Conservation (phyloP, 352 stramenopile species). For the Globisporangium nagaii region DNA sequence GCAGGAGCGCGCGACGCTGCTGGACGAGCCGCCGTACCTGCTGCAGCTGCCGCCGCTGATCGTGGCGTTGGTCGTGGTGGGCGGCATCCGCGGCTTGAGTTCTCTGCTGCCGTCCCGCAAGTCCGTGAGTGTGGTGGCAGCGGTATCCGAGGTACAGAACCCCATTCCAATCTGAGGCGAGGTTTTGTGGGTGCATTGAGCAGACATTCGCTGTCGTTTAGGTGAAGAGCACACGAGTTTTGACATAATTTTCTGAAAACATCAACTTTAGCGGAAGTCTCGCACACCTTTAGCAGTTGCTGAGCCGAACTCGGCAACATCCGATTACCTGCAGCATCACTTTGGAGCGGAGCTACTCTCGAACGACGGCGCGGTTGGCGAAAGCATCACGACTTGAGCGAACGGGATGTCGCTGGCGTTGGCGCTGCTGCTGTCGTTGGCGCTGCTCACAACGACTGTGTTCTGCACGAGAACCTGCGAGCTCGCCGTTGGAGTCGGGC, state of each 20-base stretch:
- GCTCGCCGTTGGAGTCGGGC: not conserved
- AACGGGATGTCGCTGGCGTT: not conserved
- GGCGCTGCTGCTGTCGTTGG: not conserved
- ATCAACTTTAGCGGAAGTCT: too few relatives aligned
- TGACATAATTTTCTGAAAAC: too few relatives aligned
- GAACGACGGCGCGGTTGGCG: not conserved
- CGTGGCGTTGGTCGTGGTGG: not conserved
- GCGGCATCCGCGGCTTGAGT: not conserved
- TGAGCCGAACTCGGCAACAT: not conserved
- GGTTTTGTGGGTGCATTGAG: too few relatives aligned
- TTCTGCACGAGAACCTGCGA: not conserved
- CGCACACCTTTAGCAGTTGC: too few relatives aligned
- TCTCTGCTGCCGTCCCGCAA: not conserved
- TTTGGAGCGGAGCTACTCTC: not conserved
- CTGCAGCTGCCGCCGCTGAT: not conserved
- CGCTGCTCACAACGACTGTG: too few relatives aligned
- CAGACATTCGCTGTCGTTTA: too few relatives aligned
- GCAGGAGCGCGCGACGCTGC: not conserved
- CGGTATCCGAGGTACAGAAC: too few relatives aligned
- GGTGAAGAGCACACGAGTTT: too few relatives aligned
- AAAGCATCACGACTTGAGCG: not conserved
- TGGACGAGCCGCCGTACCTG: not conserved
- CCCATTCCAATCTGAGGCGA: not conserved
- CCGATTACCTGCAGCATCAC: not conserved
- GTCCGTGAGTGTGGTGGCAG: not conserved